Evolutionary conservation across 352 stramenopile genomes (phyloP).

Genomic region (Phytophthora boehmeriae): DNA sequence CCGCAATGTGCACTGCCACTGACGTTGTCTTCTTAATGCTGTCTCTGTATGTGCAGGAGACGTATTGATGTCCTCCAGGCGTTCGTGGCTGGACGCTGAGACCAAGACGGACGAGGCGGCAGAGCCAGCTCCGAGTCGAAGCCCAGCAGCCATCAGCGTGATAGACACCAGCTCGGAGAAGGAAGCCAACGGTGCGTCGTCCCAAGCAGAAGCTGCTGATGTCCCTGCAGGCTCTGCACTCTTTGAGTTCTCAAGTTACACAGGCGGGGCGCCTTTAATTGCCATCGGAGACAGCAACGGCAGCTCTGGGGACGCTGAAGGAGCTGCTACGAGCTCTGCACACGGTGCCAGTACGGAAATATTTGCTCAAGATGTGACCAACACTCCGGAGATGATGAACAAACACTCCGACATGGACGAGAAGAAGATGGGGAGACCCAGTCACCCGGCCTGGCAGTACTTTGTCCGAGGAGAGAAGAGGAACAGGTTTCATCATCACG

Average conservation of each 20-base stretch:
- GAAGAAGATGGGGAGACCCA: slow-evolving; percentile 75
- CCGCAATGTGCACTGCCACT: background rate
- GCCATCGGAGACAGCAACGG: slow-evolving; percentile 16
- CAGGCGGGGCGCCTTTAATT: slow-evolving; percentile 46
- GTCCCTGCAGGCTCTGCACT: slow-evolving; percentile 30
- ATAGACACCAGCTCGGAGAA: slow-evolving; percentile 6
- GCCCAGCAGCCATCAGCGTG: background rate
- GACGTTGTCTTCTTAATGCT: slow-evolving; percentile 13
- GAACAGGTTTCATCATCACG: slow-evolving; percentile 85
- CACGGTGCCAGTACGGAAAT: background rate
- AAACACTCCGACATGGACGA: slow-evolving; percentile 44
- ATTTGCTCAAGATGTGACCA: slow-evolving; percentile 21
- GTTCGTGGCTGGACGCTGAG: slow-evolving; percentile 25
- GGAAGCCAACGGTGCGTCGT: background rate
- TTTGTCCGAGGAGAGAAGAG: slow-evolving; percentile 80
- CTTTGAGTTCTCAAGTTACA: slow-evolving; percentile 58
- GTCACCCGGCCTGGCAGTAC: slow-evolving; percentile 78
- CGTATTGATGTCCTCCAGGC: background rate
- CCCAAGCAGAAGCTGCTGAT: slow-evolving; percentile 22
- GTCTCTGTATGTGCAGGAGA: slow-evolving; percentile 3
- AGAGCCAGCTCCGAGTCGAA: slow-evolving; percentile 2
- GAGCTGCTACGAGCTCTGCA: background rate
- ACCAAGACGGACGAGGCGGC: slow-evolving; percentile 2
- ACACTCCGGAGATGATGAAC: slow-evolving; percentile 16
- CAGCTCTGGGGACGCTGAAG: background rate